These are phyloP conservation scores for Fusarium irregulare DNA, from an alignment of 2,329 filamentous ascomycete genomes.

Conservation along the genomic window DNA sequence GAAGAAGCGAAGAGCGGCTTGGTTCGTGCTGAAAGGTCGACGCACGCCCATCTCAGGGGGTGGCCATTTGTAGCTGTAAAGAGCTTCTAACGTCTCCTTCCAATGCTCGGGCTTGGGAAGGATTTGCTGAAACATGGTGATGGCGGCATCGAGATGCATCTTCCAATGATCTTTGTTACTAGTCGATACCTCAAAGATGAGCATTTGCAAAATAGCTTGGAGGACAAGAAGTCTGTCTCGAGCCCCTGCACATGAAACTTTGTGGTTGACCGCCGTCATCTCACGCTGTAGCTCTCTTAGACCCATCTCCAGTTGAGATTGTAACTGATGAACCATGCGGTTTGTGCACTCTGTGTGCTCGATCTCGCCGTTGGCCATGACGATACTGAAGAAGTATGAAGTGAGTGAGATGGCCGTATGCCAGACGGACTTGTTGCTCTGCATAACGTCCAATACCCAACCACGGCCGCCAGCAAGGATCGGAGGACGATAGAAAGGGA, in stretches of 20 bases:
- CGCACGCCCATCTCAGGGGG: constrained; percentile 49
- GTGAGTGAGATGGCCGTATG: constrained; percentile 67
- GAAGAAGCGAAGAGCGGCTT: constrained; percentile 61
- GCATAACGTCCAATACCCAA: constrained; percentile 69
- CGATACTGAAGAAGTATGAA: constrained; percentile 66
- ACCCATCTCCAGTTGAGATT: constrained; percentile 58
- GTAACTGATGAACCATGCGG: constrained; percentile 54
- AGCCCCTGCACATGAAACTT: constrained; percentile 47
- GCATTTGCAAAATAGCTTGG: constrained; percentile 64
- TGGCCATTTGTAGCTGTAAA: constrained; percentile 51
- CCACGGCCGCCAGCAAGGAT: constrained; percentile 67
- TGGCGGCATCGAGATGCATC: constrained; percentile 62
- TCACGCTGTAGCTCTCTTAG: constrained; percentile 58
- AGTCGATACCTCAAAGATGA: constrained; percentile 63
- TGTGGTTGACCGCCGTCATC: constrained; percentile 52
- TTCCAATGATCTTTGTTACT: constrained; percentile 61
- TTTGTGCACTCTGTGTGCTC: constrained; percentile 51
- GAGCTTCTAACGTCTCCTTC: constrained; percentile 50
- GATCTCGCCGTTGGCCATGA: constrained; percentile 51
- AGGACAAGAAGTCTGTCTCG: constrained; percentile 56
- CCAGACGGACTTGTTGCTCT: constrained; percentile 67
- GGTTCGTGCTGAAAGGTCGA: constrained; percentile 57
- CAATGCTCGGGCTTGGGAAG: constrained; percentile 53
- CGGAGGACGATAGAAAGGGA: constrained; percentile 70
- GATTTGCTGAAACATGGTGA: constrained; percentile 61